phyloP scores from a whole-genome alignment of 345 rosid genomes.

The Syzygium jambos region DNA sequence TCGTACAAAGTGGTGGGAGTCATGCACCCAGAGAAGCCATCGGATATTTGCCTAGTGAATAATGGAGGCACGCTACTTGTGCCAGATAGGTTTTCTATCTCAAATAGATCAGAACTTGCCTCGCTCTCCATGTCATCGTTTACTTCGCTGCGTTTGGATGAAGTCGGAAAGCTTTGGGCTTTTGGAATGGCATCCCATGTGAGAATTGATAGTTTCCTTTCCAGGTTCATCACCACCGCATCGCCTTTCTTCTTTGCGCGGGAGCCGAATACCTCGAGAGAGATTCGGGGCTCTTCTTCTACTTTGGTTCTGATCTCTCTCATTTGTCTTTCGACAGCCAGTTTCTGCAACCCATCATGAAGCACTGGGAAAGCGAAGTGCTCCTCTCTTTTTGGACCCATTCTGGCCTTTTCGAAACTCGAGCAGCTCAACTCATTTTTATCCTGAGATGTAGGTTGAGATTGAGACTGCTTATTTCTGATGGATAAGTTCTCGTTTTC shows the following conservation, averaged over 20 bases:
- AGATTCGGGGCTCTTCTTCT: slow-evolving; percentile 21
- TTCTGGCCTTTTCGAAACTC: slow-evolving; percentile 9
- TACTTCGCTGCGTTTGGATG: slow-evolving; percentile 5
- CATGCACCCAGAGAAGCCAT: slow-evolving; percentile 17
- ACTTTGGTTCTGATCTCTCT: slow-evolving; percentile 1
- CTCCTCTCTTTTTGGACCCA: slow-evolving; percentile 20
- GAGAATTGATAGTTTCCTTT: slow-evolving; percentile 54
- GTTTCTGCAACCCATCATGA: slow-evolving; percentile 10
- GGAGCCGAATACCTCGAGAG: slow-evolving; percentile 29
- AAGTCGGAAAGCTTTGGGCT: slow-evolving; percentile 7
- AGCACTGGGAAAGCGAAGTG: slow-evolving; percentile 16
- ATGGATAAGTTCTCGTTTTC: slow-evolving; percentile 2
- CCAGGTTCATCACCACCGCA: slow-evolving; percentile 31
- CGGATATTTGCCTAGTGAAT: slow-evolving; percentile 23
- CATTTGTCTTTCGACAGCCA: background rate
- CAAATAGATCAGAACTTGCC: slow-evolving; percentile 65
- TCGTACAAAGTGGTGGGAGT: slow-evolving; percentile 9
- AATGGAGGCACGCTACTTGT: slow-evolving; percentile 12
- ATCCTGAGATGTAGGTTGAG: slow-evolving; percentile 1
- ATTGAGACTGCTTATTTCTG: slow-evolving; percentile 13
- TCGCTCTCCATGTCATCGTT: slow-evolving; percentile 45
- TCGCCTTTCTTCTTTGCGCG: background rate
- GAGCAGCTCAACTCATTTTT: slow-evolving; percentile 14
- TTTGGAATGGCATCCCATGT: slow-evolving; percentile 71
- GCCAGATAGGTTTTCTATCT: slow-evolving; percentile 47